A percentile compares a stretch with the other conserved stretches of the same genome.
Conservation (phyloP, 306 rosid genomes). For the Aeschynomene evenia region DNA sequence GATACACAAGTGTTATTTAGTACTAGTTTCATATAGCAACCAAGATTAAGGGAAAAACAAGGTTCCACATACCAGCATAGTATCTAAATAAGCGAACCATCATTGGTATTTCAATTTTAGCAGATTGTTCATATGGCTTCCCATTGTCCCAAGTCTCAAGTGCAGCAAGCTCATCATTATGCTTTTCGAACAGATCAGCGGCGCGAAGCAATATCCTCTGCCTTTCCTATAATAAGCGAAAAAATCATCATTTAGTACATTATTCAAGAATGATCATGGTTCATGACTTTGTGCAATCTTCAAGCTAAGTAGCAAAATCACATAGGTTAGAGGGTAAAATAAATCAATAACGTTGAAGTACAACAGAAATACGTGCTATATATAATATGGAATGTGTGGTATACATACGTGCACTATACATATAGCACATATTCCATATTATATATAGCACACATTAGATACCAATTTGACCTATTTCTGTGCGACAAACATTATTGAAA, state of each 20-base stretch:
- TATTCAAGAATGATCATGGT: not conserved
- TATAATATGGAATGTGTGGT: too few relatives aligned
- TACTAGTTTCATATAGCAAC: not conserved
- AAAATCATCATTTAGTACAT: not conserved
- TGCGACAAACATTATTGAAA: too few relatives aligned
- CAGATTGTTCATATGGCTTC: conserved; percentile 73
- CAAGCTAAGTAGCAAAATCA: not conserved
- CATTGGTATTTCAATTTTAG: conserved; percentile 61
- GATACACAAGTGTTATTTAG: not conserved
- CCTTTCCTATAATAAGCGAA: conserved; percentile 55
- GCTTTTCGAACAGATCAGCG: conserved; percentile 73
- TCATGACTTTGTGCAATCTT: not conserved
- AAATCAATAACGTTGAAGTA: too few relatives aligned
- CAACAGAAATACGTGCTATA: too few relatives aligned
- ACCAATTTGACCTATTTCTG: too few relatives aligned
- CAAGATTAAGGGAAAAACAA: not conserved
- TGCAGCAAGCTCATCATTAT: conserved; percentile 62
- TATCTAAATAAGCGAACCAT: conserved; percentile 57
- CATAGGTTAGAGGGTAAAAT: too few relatives aligned
- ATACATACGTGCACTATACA: too few relatives aligned
- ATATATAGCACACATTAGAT: too few relatives aligned
- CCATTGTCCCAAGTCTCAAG: conserved; percentile 90
- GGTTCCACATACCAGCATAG: conserved; percentile 57
- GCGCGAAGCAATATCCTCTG: conserved; percentile 57
- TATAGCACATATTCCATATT: too few relatives aligned